A percentile compares a stretch with the other conserved stretches of the same genome.
Evolutionary conservation across 345 rosid genomes (phyloP).

Genomic region (Syzygium grande): DNA sequence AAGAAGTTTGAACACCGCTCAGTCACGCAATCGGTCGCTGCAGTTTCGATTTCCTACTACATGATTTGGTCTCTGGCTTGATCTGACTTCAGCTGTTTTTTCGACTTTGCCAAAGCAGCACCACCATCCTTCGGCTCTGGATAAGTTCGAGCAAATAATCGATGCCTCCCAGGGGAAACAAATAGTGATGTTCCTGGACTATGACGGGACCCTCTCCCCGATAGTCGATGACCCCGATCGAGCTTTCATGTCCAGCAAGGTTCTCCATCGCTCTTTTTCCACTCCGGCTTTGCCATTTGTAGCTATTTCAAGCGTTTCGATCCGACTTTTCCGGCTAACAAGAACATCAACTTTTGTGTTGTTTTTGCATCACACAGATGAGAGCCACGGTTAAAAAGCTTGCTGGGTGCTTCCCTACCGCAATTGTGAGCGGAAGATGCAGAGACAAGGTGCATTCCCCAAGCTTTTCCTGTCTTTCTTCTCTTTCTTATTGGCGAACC

Average conservation of each 20-base stretch:
- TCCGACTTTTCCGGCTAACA: not conserved
- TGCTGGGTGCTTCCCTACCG: slow-evolving; percentile 72
- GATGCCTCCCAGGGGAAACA: slow-evolving; percentile 71
- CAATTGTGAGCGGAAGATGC: slow-evolving; percentile 92
- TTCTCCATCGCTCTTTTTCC: not conserved
- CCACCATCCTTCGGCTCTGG: slow-evolving; percentile 79
- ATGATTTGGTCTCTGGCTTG: not conserved
- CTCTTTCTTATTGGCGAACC: not conserved
- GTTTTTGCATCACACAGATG: slow-evolving; percentile 40
- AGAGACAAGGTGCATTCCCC: slow-evolving; percentile 71
- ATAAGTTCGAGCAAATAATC: slow-evolving; percentile 55
- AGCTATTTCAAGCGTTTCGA: not conserved
- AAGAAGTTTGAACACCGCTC: not conserved
- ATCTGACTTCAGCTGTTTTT: not conserved
- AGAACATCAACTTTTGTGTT: not conserved
- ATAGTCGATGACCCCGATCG: slow-evolving; percentile 85
- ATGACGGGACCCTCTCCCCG: slow-evolving; percentile 96
- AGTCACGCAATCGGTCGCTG: not conserved
- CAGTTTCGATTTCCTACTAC: not conserved
- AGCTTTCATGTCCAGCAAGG: slow-evolving; percentile 94
- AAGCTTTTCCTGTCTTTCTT: not conserved
- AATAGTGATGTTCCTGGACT: slow-evolving; percentile 87
- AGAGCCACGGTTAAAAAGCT: slow-evolving; percentile 63
- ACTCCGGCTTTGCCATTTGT: not conserved
- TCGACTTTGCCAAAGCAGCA: slow-evolving; percentile 20